phyloP scores from a whole-genome alignment of 2,329 filamentous ascomycete genomes.

The Scedosporium aurantiacum region DNA sequence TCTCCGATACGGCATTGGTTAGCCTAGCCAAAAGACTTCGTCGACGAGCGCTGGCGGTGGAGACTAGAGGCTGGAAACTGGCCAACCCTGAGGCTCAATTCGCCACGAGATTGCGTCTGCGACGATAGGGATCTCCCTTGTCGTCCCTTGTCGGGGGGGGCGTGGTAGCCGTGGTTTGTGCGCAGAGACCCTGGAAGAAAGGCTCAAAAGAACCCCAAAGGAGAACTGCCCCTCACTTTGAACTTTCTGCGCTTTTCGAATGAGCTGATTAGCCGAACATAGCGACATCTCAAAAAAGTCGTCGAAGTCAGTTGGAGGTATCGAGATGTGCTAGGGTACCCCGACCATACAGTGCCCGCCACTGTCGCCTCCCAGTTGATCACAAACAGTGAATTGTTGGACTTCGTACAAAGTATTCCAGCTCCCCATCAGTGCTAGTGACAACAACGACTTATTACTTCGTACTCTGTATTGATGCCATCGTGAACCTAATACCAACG shows the following conservation, averaged over 20 bases:
- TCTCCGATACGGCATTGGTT: not conserved
- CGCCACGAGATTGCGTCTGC: not conserved
- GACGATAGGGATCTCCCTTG: not conserved
- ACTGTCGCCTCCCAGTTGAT: not conserved
- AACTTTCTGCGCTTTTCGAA: not conserved
- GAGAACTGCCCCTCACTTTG: not conserved
- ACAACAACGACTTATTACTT: too few relatives aligned
- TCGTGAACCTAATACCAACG: too few relatives aligned
- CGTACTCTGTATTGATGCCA: too few relatives aligned
- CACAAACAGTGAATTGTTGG: too few relatives aligned
- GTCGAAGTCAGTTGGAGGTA: not conserved
- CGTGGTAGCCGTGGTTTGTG: not conserved
- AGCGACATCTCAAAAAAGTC: not conserved
- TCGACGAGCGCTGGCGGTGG: not conserved
- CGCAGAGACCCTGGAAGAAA: not conserved
- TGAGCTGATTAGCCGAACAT: conserved; percentile 4
- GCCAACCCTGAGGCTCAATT: not conserved
- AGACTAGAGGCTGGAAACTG: not conserved
- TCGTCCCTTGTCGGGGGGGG: not conserved
- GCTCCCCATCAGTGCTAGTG: too few relatives aligned
- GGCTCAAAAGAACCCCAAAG: not conserved
- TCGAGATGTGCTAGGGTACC: not conserved
- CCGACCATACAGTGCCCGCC: not conserved
- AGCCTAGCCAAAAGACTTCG: not conserved
- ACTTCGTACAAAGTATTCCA: too few relatives aligned